Evolutionary conservation across 352 stramenopile species (phyloP), one percentile per base, ranked within the genome.

Genomic region (Elongisporangium prolatum): DNA sequence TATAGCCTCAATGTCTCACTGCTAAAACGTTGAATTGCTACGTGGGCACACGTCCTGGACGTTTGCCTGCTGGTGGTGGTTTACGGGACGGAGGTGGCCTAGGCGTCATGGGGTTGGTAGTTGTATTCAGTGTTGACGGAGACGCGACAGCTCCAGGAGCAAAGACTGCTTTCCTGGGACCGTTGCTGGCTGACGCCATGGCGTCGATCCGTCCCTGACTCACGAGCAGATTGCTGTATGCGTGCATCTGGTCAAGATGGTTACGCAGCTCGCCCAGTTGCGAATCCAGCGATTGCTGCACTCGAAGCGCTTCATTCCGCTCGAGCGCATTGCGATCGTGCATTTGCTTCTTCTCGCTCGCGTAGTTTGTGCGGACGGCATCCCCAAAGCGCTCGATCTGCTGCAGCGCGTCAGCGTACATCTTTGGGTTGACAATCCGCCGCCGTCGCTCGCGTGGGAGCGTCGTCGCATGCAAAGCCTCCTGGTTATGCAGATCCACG

Each of bases 201-300:
- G 63, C 61, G 17, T 86, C 73, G 24, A 86, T 77, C 20, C 76
- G 67, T 0, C 58, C 54, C 57, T 84, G 76, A 66, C 76, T 88
- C 18, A 86, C 79, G 9, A 91, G 54, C 37, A 89, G 58, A 38
- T 89, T 91, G 60, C 81, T 91, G 57, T 75, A 87, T 58, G 74
- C 79, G 56, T 84, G 81, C 50, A 89, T 59, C 9, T 72, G 69
- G 2, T 69, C 63, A 21, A 58, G 62, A 25, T 65, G 71, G 22
- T 68, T 69, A 21, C 57, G 63, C 13, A 91, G 40, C 11, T 77
- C 66, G 11, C 55, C 61, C 21, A 88, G 73, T 20, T 84, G 66
- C 3, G 51, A 49, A 48, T 80, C 74, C 18, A 89, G 68, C 7
- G 63, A 61, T 6, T 64, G 63, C 21, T 89, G 71, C 8, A 68